A percentile compares a stretch with the other conserved stretches of the same genome.
phyloP scores from a whole-genome alignment of 108 stramenopile genomes.

The Nannochloropsis oceanica region DNA sequence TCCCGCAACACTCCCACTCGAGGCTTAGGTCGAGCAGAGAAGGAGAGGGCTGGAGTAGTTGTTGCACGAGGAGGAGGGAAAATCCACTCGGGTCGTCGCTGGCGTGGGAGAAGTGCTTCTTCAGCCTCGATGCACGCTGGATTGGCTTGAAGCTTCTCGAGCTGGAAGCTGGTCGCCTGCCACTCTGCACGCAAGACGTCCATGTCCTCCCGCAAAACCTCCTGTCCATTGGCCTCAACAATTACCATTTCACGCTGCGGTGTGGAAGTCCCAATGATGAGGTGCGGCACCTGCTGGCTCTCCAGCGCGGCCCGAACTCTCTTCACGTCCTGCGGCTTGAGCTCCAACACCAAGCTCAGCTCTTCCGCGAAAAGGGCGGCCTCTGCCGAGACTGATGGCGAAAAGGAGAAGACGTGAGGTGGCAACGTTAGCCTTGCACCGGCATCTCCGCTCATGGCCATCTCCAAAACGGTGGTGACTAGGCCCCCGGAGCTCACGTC shows the following conservation, averaged over 20 bases:
- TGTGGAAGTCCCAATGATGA: neutral
- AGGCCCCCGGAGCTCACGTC: slow-evolving; percentile 93
- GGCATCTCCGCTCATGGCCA: slow-evolving; percentile 49
- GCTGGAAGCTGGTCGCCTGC: slow-evolving; percentile 89
- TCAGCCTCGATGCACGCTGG: slow-evolving; percentile 67
- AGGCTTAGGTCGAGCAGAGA: slow-evolving; percentile 42
- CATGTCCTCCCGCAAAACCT: neutral
- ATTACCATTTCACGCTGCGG: neutral
- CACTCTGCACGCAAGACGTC: slow-evolving; percentile 62
- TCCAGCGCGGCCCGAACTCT: neutral
- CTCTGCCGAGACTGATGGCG: neutral
- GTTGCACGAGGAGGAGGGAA: slow-evolving; percentile 34
- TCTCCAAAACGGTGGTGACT: slow-evolving; percentile 52
- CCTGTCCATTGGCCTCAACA: neutral
- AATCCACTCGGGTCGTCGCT: slow-evolving; percentile 34
- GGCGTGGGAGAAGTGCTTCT: slow-evolving; percentile 59
- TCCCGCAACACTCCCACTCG: slow-evolving; percentile 88
- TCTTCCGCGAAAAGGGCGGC: neutral
- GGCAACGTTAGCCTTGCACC: neutral
- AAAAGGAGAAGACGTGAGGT: neutral
- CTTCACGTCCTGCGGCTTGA: neutral
- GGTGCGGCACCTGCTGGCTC: neutral
- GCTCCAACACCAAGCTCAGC: neutral
- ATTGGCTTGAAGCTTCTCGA: slow-evolving; percentile 84
- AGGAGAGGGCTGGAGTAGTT: neutral